Base-by-base conservation (phyloP, 75 land plant species). In the Chamaecyparis obtusa region DNA sequence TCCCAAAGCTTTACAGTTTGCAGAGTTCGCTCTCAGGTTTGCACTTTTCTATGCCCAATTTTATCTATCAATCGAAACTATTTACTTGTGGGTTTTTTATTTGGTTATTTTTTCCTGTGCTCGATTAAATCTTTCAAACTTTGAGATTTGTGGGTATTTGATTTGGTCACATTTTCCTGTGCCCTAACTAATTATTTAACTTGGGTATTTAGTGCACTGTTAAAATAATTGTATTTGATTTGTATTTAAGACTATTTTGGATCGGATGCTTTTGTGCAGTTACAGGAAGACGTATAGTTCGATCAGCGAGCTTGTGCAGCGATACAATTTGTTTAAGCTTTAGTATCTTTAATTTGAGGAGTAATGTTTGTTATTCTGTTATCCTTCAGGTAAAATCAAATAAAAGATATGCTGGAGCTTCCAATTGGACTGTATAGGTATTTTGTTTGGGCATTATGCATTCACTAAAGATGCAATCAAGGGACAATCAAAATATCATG, bases 371-470 rank as follows among this genome's bases (percentile, higher is more conserved):
- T 82, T 9, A 49, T 83, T 82, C 81, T 33, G 56, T 44, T 56
- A n/a, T 49, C 37, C 2, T 92, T 93, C n/a, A 97, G 99, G 90
- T 98, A 24, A 98, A 96, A 89, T 75, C 95, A 89, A 98, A 98
- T 80, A 98, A 98, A 88, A 93, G 99, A 56, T 98, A 98, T 91
- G 94, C 99, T 32, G 99, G 99, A 69, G 87, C 97, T 36, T 84
- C 92, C 15, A 94, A 92, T 48, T 98, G 99, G 99, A 98, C 99
- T 57, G 99, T 98, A 54, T 84, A 93, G 97, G 99, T 96, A 91
- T 41, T 44, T 87, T 35, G 46, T 82, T 9, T 10, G 3, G n/a
- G 10, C 3, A 80, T 67, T 44, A 15, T 11, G 9, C 8, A 16
- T 8, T 44, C 27, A 46, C 37, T 72, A 71, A 71, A 43, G 83